Evolutionary conservation across 2,329 filamentous ascomycete genomes (phyloP).

Genomic region (Zymoseptoria ardabiliae): DNA sequence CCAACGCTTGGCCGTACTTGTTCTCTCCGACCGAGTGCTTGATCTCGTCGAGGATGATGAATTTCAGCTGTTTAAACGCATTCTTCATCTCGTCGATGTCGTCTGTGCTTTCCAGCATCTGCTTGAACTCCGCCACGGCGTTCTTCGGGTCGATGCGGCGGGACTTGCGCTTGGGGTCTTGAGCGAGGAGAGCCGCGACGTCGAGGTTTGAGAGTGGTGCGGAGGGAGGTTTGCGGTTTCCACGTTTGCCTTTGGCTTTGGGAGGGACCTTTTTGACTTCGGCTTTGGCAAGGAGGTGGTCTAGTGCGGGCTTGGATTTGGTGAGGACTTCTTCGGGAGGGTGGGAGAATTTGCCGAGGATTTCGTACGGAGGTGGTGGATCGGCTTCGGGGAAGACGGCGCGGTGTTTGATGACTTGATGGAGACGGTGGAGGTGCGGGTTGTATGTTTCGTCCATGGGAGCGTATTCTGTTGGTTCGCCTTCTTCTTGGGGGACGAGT

Average conservation of each 20-base stretch:
- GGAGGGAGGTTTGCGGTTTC: constrained; percentile 52
- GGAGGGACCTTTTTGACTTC: constrained; percentile 65
- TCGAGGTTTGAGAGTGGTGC: constrained; percentile 89
- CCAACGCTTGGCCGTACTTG: constrained; percentile 66
- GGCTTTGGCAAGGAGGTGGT: constrained; percentile 59
- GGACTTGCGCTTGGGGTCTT: constrained; percentile 38
- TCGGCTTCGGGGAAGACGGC: constrained; percentile 65
- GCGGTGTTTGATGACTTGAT: constrained; percentile 74
- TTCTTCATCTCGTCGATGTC: constrained; percentile 57
- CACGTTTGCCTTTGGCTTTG: constrained; percentile 48
- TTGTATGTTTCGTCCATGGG: constrained; percentile 76
- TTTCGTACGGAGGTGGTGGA: constrained; percentile 54
- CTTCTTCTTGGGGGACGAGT: constrained; percentile 66
- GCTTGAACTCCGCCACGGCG: constrained; percentile 84
- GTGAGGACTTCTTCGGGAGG: constrained; percentile 62
- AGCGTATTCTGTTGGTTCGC: constrained; percentile 60
- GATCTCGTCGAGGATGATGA: constrained; percentile 62
- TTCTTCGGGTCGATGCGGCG: constrained; percentile 60
- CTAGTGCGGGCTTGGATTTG: constrained; percentile 51
- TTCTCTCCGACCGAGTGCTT: constrained; percentile 66
- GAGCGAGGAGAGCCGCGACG: constrained; percentile 69
- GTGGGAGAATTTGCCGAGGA: constrained; percentile 63
- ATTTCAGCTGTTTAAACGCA: constrained; percentile 66
- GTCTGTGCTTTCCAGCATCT: constrained; percentile 55
- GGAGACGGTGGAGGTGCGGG: constrained; percentile 79